A percentile compares a stretch with the other conserved stretches of the same genome.
Conservation (phyloP, 2,329 filamentous ascomycete species). For the Claviceps africana region DNA sequence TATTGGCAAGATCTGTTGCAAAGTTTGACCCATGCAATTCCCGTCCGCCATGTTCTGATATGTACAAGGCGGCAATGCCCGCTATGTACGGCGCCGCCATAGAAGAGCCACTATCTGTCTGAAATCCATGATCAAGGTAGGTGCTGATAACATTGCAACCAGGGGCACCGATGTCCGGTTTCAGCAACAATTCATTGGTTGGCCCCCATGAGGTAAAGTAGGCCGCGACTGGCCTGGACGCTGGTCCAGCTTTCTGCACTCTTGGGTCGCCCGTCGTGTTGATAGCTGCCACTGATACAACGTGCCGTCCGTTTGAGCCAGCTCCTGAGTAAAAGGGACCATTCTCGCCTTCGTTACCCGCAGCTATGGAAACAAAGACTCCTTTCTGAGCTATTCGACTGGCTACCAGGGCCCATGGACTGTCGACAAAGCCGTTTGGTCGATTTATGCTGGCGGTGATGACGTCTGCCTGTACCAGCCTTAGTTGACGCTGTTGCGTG, state of each 20-base stretch:
- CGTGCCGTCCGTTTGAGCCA: constrained; percentile 18
- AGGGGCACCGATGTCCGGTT: constrained; percentile 35
- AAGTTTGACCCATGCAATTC: constrained; percentile 21
- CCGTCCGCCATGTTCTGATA: constrained; percentile 27
- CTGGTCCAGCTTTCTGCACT: constrained; percentile 14
- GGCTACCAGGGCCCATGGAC: constrained; percentile 28
- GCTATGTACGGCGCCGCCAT: constrained; percentile 43
- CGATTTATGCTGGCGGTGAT: constrained; percentile 28
- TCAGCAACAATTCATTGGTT: constrained; percentile 34
- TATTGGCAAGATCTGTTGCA: constrained; percentile 18
- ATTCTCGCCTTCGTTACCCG: constrained; percentile 34
- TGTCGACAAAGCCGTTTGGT: constrained; percentile 24
- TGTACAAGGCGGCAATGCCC: constrained; percentile 33
- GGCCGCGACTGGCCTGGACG: constrained; percentile 21
- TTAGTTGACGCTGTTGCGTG: background rate
- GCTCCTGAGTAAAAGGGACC: constrained; percentile 32
- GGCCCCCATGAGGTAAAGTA: constrained; percentile 38
- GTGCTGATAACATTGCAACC: constrained; percentile 38
- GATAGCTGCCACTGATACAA: constrained; percentile 24
- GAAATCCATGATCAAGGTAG: constrained; percentile 28
- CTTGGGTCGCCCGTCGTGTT: constrained; percentile 30
- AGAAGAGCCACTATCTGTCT: constrained; percentile 36
- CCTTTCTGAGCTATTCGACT: constrained; percentile 29
- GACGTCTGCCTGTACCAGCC: constrained; percentile 22
- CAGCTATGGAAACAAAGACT: constrained; percentile 34